Conservation (phyloP, 768 basidiomycete genomes). For the Kwoniella dejecticola region DNA sequence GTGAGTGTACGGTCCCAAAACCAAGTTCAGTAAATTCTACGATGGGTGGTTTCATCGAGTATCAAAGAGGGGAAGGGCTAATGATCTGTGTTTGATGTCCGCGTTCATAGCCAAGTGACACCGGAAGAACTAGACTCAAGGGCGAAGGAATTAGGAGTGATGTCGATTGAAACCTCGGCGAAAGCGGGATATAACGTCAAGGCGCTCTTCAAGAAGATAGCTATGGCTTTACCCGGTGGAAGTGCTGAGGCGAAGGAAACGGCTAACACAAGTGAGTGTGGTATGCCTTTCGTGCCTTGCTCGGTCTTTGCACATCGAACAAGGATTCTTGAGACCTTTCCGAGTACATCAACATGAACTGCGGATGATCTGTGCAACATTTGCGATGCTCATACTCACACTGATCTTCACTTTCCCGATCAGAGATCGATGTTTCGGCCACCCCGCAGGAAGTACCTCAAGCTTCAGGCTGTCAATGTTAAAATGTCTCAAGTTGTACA, state of each 20-base stretch:
- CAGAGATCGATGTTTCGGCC: slow-evolving; percentile 90
- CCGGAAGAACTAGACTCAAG: slow-evolving; percentile 93
- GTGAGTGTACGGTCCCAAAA: no score
- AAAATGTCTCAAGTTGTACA: slow-evolving; percentile 4
- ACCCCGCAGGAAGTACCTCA: slow-evolving; percentile 72
- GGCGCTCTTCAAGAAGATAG: slow-evolving; percentile 98
- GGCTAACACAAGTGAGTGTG: slow-evolving; percentile 57
- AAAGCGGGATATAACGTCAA: slow-evolving; percentile 99
- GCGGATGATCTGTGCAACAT: no score
- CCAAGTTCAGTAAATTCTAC: no score
- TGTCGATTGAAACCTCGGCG: slow-evolving; percentile 99
- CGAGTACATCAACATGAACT: no score
- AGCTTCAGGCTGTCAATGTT: slow-evolving; percentile 80
- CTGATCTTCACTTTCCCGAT: not conserved
- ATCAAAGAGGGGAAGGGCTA: not conserved
- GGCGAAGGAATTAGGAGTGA: slow-evolving; percentile 83
- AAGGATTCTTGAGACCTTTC: no score
- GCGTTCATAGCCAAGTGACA: slow-evolving; percentile 81
- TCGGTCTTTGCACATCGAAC: no score
- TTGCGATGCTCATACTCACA: no score
- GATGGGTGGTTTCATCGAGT: no score
- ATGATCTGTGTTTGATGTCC: not conserved
- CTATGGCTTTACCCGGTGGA: slow-evolving; percentile 95
- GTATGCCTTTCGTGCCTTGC: not conserved
- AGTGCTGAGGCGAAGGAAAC: slow-evolving; percentile 66